Percentiles rank a stretch among this genome's conserved stretches.
Evolutionary conservation across 2,329 filamentous ascomycete species (phyloP).

Genomic region (Didymella exigua): DNA sequence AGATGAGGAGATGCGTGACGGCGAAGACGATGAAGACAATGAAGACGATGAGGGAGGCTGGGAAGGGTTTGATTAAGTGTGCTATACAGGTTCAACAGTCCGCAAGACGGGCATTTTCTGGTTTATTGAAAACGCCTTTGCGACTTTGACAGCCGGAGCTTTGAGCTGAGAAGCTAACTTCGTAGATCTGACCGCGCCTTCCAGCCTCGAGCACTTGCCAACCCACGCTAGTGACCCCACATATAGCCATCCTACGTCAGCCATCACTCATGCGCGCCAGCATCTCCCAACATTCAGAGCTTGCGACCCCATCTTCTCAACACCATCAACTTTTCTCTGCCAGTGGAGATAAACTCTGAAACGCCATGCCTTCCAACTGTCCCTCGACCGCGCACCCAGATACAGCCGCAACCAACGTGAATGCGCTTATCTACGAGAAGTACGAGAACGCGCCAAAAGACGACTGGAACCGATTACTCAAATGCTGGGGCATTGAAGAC

Average conservation of each 20-base stretch:
- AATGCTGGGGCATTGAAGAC: constrained; percentile 45
- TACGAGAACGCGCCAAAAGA: constrained; percentile 39
- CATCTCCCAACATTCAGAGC: background rate
- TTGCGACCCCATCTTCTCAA: background rate
- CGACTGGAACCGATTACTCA: constrained; percentile 37
- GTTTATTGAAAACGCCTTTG: background rate
- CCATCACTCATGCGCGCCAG: background rate
- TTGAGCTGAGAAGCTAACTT: too few relatives aligned
- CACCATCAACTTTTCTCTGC: background rate
- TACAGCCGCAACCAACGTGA: constrained; percentile 24
- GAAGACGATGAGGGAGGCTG: constrained; percentile 56
- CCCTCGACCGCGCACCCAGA: constrained; percentile 13
- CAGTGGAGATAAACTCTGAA: background rate
- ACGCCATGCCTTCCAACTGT: constrained; percentile 20
- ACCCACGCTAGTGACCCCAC: constrained; percentile 22
- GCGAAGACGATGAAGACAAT: constrained; percentile 17
- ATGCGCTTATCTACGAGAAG: constrained; percentile 30
- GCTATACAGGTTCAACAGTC: background rate
- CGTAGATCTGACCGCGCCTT: background rate
- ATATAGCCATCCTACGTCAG: constrained; percentile 12
- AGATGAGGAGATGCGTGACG: constrained; percentile 44
- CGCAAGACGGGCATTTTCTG: background rate
- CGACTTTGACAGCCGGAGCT: background rate
- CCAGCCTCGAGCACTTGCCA: background rate
- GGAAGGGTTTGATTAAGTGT: constrained; percentile 56